Evolutionary conservation across 352 stramenopile genomes (phyloP).

Genomic region (Globisporangium paroecandrum): DNA sequence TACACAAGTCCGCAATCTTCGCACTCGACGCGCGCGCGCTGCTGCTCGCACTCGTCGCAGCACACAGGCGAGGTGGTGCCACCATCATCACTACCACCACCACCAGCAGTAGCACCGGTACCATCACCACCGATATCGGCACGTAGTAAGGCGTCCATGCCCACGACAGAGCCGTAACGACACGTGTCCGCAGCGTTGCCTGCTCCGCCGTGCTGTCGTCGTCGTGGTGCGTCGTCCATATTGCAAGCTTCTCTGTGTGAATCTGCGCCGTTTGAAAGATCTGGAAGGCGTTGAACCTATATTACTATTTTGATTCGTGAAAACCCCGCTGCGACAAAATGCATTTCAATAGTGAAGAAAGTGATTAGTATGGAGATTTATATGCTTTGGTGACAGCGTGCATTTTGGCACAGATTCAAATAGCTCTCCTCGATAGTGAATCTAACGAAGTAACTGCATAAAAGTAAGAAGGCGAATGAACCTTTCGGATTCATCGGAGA

Average conservation of each 20-base stretch:
- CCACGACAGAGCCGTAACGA: conserved; percentile 42
- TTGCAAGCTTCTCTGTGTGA: not conserved
- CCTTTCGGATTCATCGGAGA: too few species aligned
- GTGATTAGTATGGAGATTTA: too few species aligned
- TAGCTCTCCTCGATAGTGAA: too few species aligned
- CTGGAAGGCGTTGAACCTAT: too few species aligned
- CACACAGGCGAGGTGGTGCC: conserved; percentile 8
- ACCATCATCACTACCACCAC: not conserved
- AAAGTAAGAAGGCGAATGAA: too few species aligned
- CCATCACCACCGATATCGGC: not conserved
- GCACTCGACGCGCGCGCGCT: conserved; percentile 42
- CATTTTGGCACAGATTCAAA: too few species aligned
- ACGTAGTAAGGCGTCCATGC: conserved; percentile 24
- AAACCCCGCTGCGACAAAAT: too few species aligned
- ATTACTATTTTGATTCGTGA: too few species aligned
- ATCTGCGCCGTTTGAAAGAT: not conserved
- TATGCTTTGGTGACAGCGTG: too few species aligned
- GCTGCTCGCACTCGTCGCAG: conserved; percentile 78
- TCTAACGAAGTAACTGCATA: too few species aligned
- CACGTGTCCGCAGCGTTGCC: conserved; percentile 23
- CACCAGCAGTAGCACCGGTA: not conserved
- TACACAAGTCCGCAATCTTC: conserved; percentile 76
- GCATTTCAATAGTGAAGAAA: too few species aligned
- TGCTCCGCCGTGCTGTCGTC: too few species aligned
- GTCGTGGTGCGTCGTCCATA: conserved; percentile 1